A percentile compares a stretch with the other conserved stretches of the same genome.
Conservation (phyloP, 768 basidiomycete genomes). For the Mycena galericulata region DNA sequence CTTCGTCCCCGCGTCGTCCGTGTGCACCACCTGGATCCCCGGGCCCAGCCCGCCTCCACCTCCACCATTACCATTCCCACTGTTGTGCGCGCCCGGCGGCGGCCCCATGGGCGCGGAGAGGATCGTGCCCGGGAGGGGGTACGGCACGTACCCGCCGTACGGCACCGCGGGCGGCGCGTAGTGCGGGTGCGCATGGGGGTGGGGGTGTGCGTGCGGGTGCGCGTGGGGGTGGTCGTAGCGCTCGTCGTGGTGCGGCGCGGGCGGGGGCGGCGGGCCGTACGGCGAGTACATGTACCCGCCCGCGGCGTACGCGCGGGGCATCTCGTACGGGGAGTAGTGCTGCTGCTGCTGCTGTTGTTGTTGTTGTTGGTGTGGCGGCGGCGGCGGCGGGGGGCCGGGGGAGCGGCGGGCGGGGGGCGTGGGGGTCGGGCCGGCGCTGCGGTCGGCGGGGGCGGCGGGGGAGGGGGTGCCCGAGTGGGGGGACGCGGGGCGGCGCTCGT, state of each 20-base stretch:
- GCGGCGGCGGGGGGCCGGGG: no score
- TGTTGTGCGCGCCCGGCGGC: constrained; percentile 21
- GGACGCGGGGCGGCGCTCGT: constrained; percentile 49
- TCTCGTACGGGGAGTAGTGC: constrained; percentile 27
- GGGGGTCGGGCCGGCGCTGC: constrained; percentile 68
- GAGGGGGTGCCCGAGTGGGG: constrained; percentile 68
- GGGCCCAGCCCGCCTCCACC: neutral
- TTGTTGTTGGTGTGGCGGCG: no score
- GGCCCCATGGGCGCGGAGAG: constrained; percentile 32
- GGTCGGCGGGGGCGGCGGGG: constrained; percentile 70
- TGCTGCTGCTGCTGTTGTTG: constrained; percentile 41
- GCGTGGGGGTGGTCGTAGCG: constrained; percentile 18
- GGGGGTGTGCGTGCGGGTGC: constrained; percentile 35
- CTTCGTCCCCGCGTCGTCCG: constrained; percentile 86
- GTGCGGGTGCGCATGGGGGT: constrained; percentile 37
- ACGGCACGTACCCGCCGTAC: constrained; percentile 22
- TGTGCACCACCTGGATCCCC: constrained; percentile 59
- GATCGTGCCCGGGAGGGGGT: constrained; percentile 39
- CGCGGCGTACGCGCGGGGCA: constrained; percentile 7
- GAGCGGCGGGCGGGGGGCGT: constrained; percentile 60
- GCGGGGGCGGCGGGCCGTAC: constrained; percentile 29
- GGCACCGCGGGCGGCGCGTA: constrained; percentile 25
- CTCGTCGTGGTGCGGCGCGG: constrained; percentile 20
- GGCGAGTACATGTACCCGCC: constrained; percentile 52
- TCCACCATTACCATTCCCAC: constrained; percentile 8